Percentiles rank a stretch among this genome's conserved stretches.
Conservation (phyloP, 352 stramenopile species). For the Globisporangium solare region DNA sequence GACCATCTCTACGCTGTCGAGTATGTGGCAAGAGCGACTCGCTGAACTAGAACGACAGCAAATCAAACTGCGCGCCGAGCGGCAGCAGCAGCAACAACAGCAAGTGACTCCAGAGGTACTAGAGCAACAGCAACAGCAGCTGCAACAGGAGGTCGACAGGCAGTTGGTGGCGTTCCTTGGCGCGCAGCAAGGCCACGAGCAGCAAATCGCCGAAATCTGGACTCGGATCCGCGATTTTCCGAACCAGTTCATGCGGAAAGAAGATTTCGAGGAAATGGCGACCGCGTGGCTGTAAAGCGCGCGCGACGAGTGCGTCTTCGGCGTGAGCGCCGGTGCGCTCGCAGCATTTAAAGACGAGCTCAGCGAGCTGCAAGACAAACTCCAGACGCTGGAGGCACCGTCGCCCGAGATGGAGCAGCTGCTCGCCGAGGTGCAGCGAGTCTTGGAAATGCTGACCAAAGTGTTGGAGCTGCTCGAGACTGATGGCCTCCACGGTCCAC, state of each 20-base stretch:
- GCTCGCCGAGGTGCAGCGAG: slow-evolving; percentile 24
- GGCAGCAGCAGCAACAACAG: slow-evolving; percentile 18
- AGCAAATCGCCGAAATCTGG: slow-evolving; percentile 17
- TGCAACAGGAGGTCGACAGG: slow-evolving; percentile 23
- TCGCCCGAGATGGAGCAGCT: slow-evolving; percentile 24
- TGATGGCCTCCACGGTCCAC: slow-evolving; percentile 8
- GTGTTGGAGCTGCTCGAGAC: slow-evolving; percentile 18
- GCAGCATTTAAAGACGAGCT: slow-evolving; percentile 28
- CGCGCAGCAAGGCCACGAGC: slow-evolving; percentile 24
- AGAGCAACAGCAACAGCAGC: slow-evolving; percentile 20
- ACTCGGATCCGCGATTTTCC: slow-evolving; percentile 16
- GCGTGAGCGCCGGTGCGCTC: slow-evolving; percentile 29
- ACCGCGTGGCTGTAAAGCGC: slow-evolving; percentile 39
- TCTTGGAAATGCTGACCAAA: slow-evolving; percentile 27
- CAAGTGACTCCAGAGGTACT: slow-evolving; percentile 11
- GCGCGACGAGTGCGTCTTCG: slow-evolving; percentile 53
- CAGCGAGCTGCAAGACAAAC: slow-evolving; percentile 21
- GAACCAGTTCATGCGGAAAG: slow-evolving; percentile 21
- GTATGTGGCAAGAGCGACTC: slow-evolving; percentile 10
- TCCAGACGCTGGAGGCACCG: slow-evolving; percentile 19
- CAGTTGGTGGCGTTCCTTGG: slow-evolving; percentile 19
- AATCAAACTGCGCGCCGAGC: slow-evolving; percentile 11
- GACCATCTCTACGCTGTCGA: background rate
- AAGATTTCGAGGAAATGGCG: slow-evolving; percentile 23
- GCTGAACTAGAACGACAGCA: slow-evolving; percentile 12